Conservation (phyloP, 2,329 filamentous ascomycete species). For the Rutstroemia sydowiana region DNA sequence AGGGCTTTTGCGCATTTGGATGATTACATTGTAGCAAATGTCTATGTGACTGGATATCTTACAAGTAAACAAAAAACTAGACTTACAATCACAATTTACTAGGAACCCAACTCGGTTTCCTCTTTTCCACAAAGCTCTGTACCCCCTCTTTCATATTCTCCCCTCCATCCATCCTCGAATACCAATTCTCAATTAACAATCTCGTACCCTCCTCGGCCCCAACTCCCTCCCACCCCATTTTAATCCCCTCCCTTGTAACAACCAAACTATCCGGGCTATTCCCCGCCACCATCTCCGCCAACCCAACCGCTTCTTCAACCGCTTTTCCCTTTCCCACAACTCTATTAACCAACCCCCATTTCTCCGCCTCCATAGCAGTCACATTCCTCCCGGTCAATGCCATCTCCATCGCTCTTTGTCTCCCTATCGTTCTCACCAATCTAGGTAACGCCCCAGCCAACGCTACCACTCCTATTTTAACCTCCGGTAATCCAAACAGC, state of each 20-base stretch:
- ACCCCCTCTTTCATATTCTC: slow-evolving; percentile 72
- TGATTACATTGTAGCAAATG: no score
- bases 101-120: slow-evolving; percentile 59
- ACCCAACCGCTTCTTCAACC: slow-evolving; percentile 49
- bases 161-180: slow-evolving; percentile 50
- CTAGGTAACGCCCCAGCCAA: slow-evolving; percentile 64
- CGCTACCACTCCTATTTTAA: slow-evolving; percentile 62
- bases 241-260: slow-evolving; percentile 63
- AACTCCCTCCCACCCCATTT: slow-evolving; percentile 64
- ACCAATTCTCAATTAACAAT: slow-evolving; percentile 50
- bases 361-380: slow-evolving; percentile 48
- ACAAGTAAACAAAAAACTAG: no score
- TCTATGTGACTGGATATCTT: no score
- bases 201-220: slow-evolving; percentile 54
- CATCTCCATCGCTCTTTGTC: slow-evolving; percentile 64
- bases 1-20: no score
- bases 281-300: slow-evolving; percentile 53
- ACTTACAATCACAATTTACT: slow-evolving; percentile 51
- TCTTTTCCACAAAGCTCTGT: slow-evolving; percentile 68
- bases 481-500: slow-evolving; percentile 63
- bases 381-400: slow-evolving; percentile 57
- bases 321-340: slow-evolving; percentile 46
- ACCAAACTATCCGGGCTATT: slow-evolving; percentile 72
- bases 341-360: slow-evolving; percentile 65
- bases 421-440: slow-evolving; percentile 56